phyloP scores from a whole-genome alignment of 2,329 filamentous ascomycete genomes.

The Penicillium sp. region DNA sequence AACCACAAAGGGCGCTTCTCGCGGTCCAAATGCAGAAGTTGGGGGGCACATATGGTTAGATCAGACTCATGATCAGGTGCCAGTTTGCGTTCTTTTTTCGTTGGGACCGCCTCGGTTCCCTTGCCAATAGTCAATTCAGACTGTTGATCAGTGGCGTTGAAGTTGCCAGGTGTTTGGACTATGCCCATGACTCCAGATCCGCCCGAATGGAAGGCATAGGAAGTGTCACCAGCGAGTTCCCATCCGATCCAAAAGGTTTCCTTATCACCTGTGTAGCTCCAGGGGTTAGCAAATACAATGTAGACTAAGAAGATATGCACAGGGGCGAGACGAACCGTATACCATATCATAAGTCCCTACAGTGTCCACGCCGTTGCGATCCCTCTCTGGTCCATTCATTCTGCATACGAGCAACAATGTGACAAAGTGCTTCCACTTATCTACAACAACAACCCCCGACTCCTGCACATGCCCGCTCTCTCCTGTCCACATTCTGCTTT shows the following conservation, averaged over 20 bases:
- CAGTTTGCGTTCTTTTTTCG: background rate
- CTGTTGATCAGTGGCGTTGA: background rate
- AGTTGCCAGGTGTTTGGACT: background rate
- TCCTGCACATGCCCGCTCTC: background rate
- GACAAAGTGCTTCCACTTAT: background rate
- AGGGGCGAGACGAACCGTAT: background rate
- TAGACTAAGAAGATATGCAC: no score
- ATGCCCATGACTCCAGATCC: background rate
- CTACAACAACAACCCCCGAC: background rate
- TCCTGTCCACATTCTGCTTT: background rate
- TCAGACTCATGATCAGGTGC: no score
- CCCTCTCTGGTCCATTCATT: background rate
- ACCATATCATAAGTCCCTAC: background rate
- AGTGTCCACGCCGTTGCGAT: background rate
- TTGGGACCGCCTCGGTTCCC: background rate
- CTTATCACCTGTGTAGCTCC: background rate
- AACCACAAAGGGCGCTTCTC: background rate
- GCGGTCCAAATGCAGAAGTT: background rate
- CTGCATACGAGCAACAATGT: background rate
- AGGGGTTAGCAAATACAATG: background rate
- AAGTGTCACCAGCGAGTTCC: background rate
- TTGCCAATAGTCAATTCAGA: background rate
- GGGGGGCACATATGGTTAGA: background rate
- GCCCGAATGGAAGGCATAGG: background rate
- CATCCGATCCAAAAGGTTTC: background rate